Base-by-base conservation (phyloP, 306 rosid genomes). In the Mucuna pruriens region DNA sequence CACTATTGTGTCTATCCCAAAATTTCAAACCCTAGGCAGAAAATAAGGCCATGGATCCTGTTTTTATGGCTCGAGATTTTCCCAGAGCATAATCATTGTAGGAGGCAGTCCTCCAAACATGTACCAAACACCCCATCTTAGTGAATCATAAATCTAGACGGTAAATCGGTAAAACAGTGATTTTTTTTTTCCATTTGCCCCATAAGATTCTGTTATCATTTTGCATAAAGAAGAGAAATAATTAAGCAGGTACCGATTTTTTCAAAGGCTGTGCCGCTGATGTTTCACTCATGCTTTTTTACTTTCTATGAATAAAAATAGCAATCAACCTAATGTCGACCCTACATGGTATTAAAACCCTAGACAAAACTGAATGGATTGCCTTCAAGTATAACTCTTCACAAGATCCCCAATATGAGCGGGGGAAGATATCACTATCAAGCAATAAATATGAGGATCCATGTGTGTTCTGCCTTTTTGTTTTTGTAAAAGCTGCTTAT, bases 1-100 rank as follows among this genome's bases (percentile, higher is more conserved):
- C 77, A 57, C 69, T 52, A 16, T 58, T 67, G 66, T 48, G 63
- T 39, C 31, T 33, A 54, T 74, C 80, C 67, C 20, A 44, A 40
- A 76, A 61, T 82, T 85, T 87, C 87, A 86, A 90, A 82, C 64
- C 36, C 48, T 63, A 67, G 11, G 52, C 36, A 61, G 70, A 79
- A 88, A 78, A 25, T 44, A 74, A 54, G 76, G 68, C 57, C 80
- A 75, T 63, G 48, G 84, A 89, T 87, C 76, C 85, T 86, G 67
- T 76, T 55, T 16, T 34, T 62, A 52, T 81, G 81, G 23, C 58
- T 29, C 25, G 5, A 64, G 66, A 66, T 75, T 82, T 77, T 61
- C 87, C 76, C 63, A 81, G 38, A 89, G 82, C 94, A 90, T 75
- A 85, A 89, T 90, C 77, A 92, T 87, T 90, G 67, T 26, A 83